Base-by-base conservation (phyloP, 2,329 filamentous ascomycete species). In the Diplodia corticola region DNA sequence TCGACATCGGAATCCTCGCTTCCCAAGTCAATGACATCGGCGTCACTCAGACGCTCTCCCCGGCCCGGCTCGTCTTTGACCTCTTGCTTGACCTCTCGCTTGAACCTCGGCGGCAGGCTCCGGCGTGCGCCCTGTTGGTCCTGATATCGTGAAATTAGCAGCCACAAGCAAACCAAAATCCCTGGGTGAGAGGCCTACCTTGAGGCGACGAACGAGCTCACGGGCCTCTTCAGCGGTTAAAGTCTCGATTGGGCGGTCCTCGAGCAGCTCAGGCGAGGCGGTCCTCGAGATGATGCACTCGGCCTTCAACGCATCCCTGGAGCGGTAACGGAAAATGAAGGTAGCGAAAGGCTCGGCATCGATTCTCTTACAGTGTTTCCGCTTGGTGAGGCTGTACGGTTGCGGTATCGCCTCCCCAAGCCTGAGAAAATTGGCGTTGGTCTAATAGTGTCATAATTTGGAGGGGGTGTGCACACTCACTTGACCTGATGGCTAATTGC, bases 211-310 rank as follows among this genome's bases (percentile, higher is more conserved):
- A 5, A 73, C 30, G 9, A 73, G 67, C 50, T 73, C 69, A 5
- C 66, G 57, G 54, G 72, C 63, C 46, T 76, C 74, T 20, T 73
- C 69, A 20, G 59, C 13, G n/a, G 69, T 68, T 15, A 73, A 51
- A 1, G 69, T 67, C 15, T 73, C 71, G 4, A 71, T 9, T 4
- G 71, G 67, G 24, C 71, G 51, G 9, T 73, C 66, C 37, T 74
- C 69, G 0, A 73, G 48, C 15, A 70, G 70, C n/a, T 69, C 63
- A 1, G 74, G 76, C 12, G 68, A 73, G 0, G 73, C 74, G 1
- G 66, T 71, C 10, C 73, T 71, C 1, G 71, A 72, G 15, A 80
- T 72, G 37, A 80, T 68, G 5, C 73, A 46, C 4, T 79, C 70
- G 0, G 72, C 69, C 66, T 78, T 72, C 0, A 80, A 69, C n/a